Evolutionary conservation across 768 basidiomycete genomes (phyloP).

Genomic region (Scleroderma citrinum): DNA sequence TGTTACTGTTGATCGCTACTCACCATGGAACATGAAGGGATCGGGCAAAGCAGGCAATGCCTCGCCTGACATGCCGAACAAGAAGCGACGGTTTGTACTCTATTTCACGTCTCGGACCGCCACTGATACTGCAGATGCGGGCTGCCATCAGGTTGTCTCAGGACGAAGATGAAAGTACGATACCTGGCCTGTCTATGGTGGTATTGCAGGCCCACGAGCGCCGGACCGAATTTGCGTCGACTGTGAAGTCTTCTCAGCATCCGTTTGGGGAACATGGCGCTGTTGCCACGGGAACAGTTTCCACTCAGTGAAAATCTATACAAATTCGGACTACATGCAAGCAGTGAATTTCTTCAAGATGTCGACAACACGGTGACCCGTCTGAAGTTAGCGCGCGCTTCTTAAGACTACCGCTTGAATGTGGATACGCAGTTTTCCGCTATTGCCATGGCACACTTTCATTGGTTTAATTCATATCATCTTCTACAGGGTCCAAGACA

Average conservation of each 20-base stretch:
- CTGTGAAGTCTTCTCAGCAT: slow-evolving; percentile 55
- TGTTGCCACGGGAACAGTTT: slow-evolving; percentile 42
- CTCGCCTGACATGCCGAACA: slow-evolving; percentile 70
- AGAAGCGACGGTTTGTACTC: slow-evolving; percentile 70
- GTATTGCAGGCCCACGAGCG: slow-evolving; percentile 30
- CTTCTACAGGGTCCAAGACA: slow-evolving; percentile 26
- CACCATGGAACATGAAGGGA: slow-evolving; percentile 42
- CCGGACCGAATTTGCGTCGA: slow-evolving; percentile 36
- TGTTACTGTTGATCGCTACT: slow-evolving; percentile 14
- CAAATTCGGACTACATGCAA: not conserved
- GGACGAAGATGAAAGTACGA: slow-evolving; percentile 38
- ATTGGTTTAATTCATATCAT: slow-evolving; percentile 29
- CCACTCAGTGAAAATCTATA: slow-evolving; percentile 21
- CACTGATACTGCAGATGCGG: slow-evolving; percentile 26
- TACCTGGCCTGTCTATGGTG: slow-evolving; percentile 29
- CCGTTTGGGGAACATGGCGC: slow-evolving; percentile 57
- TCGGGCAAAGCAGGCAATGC: slow-evolving; percentile 54
- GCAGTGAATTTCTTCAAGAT: slow-evolving; percentile 1
- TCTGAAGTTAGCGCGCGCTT: slow-evolving; percentile 2
- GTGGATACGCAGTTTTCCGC: slow-evolving; percentile 8
- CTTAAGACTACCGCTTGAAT: slow-evolving; percentile 1
- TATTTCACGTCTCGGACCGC: slow-evolving; percentile 9
- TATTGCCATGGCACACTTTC: slow-evolving; percentile 11
- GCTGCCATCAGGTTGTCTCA: slow-evolving; percentile 40
- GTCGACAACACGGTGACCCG: not conserved